Conservation (phyloP, 768 basidiomycete species). For the Cystobasidium tubakii region DNA sequence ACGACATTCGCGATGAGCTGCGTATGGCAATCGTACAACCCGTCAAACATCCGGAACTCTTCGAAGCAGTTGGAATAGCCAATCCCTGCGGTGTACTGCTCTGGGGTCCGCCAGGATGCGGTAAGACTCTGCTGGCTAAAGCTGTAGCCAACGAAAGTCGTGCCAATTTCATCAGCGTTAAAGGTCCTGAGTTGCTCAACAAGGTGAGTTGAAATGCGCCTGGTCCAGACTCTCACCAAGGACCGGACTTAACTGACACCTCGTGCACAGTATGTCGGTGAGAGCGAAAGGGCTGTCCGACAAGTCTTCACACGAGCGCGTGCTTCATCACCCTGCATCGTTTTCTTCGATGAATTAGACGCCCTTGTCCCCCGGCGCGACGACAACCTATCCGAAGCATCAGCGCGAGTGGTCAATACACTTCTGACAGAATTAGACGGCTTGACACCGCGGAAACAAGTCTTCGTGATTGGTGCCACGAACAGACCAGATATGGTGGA, state of each 20-base stretch:
- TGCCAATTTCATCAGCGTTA: slow-evolving; percentile 96
- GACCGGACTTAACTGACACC: no score
- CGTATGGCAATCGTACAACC: slow-evolving; percentile 98
- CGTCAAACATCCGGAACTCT: slow-evolving; percentile 79
- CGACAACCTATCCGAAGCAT: slow-evolving; percentile 59
- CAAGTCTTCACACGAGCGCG: slow-evolving; percentile 90
- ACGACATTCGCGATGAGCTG: slow-evolving; percentile 75
- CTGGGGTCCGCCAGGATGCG: slow-evolving; percentile 99
- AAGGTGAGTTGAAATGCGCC: slow-evolving; percentile 63
- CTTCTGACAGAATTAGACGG: slow-evolving; percentile 92
- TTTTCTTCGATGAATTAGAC: slow-evolving; percentile 93
- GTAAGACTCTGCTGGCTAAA: slow-evolving; percentile 94
- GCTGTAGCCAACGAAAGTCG: slow-evolving; percentile 92
- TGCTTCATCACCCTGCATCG: slow-evolving; percentile 88
- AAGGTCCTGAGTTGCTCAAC: slow-evolving; percentile 92
- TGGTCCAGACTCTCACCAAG: no score
- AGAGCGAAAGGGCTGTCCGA: slow-evolving; percentile 88
- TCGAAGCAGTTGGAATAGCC: slow-evolving; percentile 78
- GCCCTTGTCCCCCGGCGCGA: slow-evolving; percentile 85
- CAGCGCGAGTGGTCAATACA: slow-evolving; percentile 77
- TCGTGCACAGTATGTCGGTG: slow-evolving; percentile 74
- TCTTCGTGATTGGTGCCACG: slow-evolving; percentile 93
- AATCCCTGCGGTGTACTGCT: slow-evolving; percentile 87
- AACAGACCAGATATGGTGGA: slow-evolving; percentile 93
- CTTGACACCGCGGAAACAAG: slow-evolving; percentile 51